Evolutionary conservation across 78 protist species (phyloP), one percentile per base, ranked within the genome.

Genomic region (Fonticula alba): DNA sequence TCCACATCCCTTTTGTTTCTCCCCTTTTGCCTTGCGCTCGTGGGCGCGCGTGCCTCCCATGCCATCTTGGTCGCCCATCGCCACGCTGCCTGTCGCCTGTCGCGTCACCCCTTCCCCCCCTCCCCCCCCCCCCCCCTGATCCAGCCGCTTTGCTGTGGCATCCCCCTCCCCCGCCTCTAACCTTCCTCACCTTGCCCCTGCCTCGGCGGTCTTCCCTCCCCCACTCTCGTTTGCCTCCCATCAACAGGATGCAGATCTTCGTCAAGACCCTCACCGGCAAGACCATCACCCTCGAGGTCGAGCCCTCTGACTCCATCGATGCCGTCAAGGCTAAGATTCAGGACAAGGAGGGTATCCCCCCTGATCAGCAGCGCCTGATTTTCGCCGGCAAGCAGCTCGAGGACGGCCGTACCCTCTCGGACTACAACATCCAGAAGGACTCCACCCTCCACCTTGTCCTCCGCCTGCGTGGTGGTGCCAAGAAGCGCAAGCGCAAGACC

Each of bases 331-430:
- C 71, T 36, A 91, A 92, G 85, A 95, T 95, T 66, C 95, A 90
- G 73, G 95, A 89, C 74, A 89, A 93, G 82, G 98, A 92, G 75
- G 99, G 99, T 35, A 91, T 93, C 62, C 98, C 97, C 71, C 96
- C 96, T 27, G 97, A 96, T 53, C 96, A 91, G 69, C 99, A 96
- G 82, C 71, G 98, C 31, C 82, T 96, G 50, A 96, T 92, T 74
- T 96, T 93, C 59, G 98, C 97, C 49, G 98, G 98, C 64, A 92
- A 91, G 86, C 97, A 93, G 71, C 86, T 96, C 69, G 99, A 96
- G 66, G 98, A 92, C 37, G 97, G 93, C 53, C 77, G 87, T 47
- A 84, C 88, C 50, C 76, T 89, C 1, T 3, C 65, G 20, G 91
- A 84, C 73, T 88, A 88, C 82, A 82, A 84, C 76, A 84, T 89